These are phyloP conservation scores for Pseudotsuga menziesii DNA, from an alignment of 75 land plant genomes.

Conservation along the genomic window DNA sequence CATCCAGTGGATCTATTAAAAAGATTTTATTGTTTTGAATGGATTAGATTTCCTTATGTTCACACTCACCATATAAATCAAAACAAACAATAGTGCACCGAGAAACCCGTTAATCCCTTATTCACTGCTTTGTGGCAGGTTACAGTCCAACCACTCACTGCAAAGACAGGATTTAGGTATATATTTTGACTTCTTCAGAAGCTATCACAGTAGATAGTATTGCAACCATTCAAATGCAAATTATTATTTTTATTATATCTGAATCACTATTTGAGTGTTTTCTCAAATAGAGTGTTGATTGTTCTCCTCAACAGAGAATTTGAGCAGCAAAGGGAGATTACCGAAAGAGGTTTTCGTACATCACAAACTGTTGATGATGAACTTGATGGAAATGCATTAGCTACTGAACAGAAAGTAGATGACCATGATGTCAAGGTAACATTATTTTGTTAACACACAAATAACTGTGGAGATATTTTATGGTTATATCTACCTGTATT, in stretches of 20 bases:
- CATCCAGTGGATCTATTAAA: neutral
- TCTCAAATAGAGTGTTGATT: neutral
- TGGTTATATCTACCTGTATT: neutral
- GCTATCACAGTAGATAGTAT: neutral
- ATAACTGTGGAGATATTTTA: neutral
- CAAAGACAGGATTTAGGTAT: conserved; percentile 74
- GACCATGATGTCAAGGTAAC: conserved; percentile 46
- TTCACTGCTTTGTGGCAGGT: conserved; percentile 32
- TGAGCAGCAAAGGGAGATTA: conserved; percentile 49
- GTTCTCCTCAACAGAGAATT: conserved; percentile 37
- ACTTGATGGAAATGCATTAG: conserved; percentile 11
- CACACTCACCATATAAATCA: neutral
- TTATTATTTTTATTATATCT: neutral
- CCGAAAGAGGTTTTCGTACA: conserved; percentile 38
- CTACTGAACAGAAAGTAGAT: conserved; percentile 13
- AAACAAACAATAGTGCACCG: neutral
- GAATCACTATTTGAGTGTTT: neutral
- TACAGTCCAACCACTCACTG: conserved; percentile 55
- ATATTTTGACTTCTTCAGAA: neutral
- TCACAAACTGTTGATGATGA: conserved; percentile 16
- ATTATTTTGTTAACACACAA: neutral
- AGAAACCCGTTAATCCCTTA: neutral
- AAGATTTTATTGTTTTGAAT: neutral
- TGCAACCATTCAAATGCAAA: neutral
- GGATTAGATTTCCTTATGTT: neutral